Conservation (phyloP, 78 protist species). For the Capsaspora owczarzaki region DNA sequence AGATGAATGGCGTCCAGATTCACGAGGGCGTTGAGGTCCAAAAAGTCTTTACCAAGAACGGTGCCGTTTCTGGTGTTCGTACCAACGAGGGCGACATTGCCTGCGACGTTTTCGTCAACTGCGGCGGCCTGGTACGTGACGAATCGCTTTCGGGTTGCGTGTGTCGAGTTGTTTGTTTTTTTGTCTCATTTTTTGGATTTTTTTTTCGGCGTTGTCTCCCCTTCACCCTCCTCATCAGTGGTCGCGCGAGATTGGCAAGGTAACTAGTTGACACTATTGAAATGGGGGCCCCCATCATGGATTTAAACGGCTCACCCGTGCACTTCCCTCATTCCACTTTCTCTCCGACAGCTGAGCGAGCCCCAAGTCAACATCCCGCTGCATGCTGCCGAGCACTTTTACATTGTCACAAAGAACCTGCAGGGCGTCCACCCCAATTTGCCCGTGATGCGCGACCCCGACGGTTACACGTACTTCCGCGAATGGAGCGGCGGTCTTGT, state of each 20-base stretch:
- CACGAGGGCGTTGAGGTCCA: background rate
- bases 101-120: constrained; percentile 7
- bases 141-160: background rate
- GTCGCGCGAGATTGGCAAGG: constrained; percentile 7
- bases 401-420: constrained; percentile 30
- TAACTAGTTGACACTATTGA: background rate
- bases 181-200: background rate
- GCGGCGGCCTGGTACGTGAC: background rate
- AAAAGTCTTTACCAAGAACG: background rate
- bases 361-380: constrained; percentile 27
- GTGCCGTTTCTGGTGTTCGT: constrained; percentile 1
- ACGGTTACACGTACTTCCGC: constrained; percentile 26
- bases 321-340: no score
- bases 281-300: no score
- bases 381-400: constrained; percentile 53
- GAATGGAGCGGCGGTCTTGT: constrained; percentile 34
- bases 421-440: constrained; percentile 8
- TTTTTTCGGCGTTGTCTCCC: background rate
- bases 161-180: background rate
- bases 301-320: no score
- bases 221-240: background rate
- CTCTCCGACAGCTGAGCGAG: background rate
- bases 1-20: background rate
- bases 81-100: background rate
- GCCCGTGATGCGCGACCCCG: constrained; percentile 48